Conservation (phyloP, 1,139 yeast species). For the Geotrichum siamense region DNA sequence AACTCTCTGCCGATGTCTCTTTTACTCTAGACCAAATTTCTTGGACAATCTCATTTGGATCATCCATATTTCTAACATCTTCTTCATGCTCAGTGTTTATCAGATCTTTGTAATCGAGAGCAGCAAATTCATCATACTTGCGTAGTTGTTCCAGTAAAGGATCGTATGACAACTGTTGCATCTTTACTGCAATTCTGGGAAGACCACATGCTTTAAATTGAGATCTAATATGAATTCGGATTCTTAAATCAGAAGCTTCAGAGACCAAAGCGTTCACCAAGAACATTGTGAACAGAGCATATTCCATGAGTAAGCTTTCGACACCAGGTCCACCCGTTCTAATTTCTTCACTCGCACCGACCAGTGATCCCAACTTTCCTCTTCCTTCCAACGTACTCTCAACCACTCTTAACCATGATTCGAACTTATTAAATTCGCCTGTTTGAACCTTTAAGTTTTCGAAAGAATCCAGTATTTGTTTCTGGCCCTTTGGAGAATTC, state of each 20-base stretch:
- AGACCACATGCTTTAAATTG: conserved; percentile 74
- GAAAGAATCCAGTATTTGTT: conserved; percentile 55
- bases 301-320: conserved; percentile 72
- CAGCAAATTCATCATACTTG: conserved; percentile 58
- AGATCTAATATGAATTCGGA: conserved; percentile 68
- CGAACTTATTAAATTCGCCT: conserved; percentile 62
- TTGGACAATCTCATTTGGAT: conserved; percentile 65
- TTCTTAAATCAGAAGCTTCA: conserved; percentile 54
- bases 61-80: conserved; percentile 39
- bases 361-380: conserved; percentile 83
- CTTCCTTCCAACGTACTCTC: conserved; percentile 75
- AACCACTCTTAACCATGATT: conserved; percentile 72
- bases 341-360: conserved; percentile 86
- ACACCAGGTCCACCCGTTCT: conserved; percentile 52
- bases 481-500: conserved; percentile 50
- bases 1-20: conserved; percentile 62
- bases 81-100: conserved; percentile 54
- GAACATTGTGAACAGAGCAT: conserved; percentile 69
- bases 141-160: conserved; percentile 59
- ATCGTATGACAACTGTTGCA: conserved; percentile 56
- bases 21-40: conserved; percentile 48
- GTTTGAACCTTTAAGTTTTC: conserved; percentile 55
- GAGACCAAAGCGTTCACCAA: conserved; percentile 66
- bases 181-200: conserved; percentile 51
- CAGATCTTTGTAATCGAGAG: conserved; percentile 62